These are phyloP conservation scores for Delphinella strobiligena DNA, from an alignment of 2,329 filamentous ascomycete species.

Conservation along the genomic window DNA sequence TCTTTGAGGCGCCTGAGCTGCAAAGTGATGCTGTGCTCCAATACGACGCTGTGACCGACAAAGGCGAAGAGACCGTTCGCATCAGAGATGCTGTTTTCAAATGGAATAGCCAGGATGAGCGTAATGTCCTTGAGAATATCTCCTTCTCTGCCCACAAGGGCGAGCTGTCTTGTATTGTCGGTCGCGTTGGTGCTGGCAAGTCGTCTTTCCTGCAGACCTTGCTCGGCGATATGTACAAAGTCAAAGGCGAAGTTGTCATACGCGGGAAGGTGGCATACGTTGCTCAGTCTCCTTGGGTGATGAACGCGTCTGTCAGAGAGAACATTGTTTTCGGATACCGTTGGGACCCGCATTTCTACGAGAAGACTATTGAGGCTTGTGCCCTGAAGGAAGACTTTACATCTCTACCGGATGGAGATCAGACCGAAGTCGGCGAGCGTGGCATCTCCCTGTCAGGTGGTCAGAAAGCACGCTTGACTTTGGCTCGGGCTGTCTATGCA, in stretches of 20 bases:
- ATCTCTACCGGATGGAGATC: slow-evolving; percentile 86
- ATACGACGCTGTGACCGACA: slow-evolving; percentile 57
- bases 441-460: slow-evolving; percentile 93
- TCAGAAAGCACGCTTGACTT: slow-evolving; percentile 84
- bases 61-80: slow-evolving; percentile 74
- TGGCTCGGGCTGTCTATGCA: slow-evolving; percentile 90
- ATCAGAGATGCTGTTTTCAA: slow-evolving; percentile 83
- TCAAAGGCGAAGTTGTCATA: slow-evolving; percentile 69
- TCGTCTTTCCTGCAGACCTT: slow-evolving; percentile 83
- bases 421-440: slow-evolving; percentile 91
- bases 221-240: slow-evolving; percentile 85
- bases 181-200: slow-evolving; percentile 88
- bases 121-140: slow-evolving; percentile 64
- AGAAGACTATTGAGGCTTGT: slow-evolving; percentile 82
- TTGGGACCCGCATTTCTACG: slow-evolving; percentile 88
- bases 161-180: slow-evolving; percentile 84
- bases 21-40: slow-evolving; percentile 69
- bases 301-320: slow-evolving; percentile 94
- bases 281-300: slow-evolving; percentile 86
- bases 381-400: slow-evolving; percentile 83
- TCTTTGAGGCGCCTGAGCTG: slow-evolving; percentile 78
- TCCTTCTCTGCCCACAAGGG: slow-evolving; percentile 84
- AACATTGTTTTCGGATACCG: slow-evolving; percentile 95
- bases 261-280: slow-evolving; percentile 82
- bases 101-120: slow-evolving; percentile 73